These are phyloP conservation scores for Vitis hybrid DNA, from an alignment of 177 flowering plant genomes.

Conservation along the genomic window DNA sequence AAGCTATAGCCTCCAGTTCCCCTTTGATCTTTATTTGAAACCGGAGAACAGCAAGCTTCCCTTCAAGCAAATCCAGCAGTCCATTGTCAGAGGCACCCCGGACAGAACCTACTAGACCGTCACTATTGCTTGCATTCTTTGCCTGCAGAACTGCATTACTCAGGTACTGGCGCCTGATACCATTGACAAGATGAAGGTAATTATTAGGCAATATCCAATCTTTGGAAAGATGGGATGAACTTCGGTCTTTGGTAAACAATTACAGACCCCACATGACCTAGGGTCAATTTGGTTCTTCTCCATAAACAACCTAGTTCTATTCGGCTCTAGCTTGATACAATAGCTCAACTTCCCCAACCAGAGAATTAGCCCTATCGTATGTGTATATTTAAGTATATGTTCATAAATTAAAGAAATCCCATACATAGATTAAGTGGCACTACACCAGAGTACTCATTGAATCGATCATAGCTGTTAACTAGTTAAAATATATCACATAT, in stretches of 20 bases:
- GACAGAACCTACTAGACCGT: slow-evolving; percentile 45
- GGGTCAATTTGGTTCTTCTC: background rate
- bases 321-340: background rate
- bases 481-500: too few relatives aligned
- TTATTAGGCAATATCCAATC: background rate
- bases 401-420: too few relatives aligned
- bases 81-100: slow-evolving; percentile 67
- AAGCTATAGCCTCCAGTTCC: slow-evolving; percentile 66
- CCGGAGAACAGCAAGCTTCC: slow-evolving; percentile 89
- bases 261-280: background rate
- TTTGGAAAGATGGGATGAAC: background rate
- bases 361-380: background rate
- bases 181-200: slow-evolving; percentile 17
- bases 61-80: slow-evolving; percentile 88
- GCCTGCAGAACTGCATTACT: slow-evolving; percentile 98
- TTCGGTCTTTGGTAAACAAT: background rate
- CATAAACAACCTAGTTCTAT: background rate
- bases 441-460: too few relatives aligned
- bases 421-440: too few relatives aligned
- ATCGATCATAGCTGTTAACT: too few relatives aligned
- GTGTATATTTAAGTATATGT: too few relatives aligned
- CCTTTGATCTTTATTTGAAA: slow-evolving; percentile 92
- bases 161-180: slow-evolving; percentile 81
- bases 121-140: slow-evolving; percentile 68
- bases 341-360: background rate